These are phyloP conservation scores for Phytopythium boreale DNA, from an alignment of 352 stramenopile genomes.

Conservation along the genomic window DNA sequence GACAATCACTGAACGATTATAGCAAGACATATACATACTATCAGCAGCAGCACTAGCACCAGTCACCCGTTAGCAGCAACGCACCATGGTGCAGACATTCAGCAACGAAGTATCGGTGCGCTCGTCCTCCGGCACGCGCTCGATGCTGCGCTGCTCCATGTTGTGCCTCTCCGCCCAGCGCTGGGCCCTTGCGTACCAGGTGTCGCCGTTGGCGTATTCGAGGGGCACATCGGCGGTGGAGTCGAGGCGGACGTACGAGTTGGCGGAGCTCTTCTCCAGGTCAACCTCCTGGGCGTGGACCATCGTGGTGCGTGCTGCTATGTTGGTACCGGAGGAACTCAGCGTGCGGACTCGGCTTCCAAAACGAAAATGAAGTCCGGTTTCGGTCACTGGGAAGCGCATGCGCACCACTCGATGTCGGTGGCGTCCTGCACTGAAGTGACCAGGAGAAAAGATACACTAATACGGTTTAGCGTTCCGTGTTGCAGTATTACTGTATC, in stretches of 20 bases:
- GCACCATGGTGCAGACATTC: slow-evolving; percentile 35
- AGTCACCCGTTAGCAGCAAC: not conserved
- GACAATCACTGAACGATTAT: slow-evolving; percentile 19
- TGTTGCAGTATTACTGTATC: no score
- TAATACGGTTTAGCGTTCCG: no score
- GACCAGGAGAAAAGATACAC: no score
- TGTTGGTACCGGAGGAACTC: not conserved
- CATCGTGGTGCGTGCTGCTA: not conserved
- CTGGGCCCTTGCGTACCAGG: slow-evolving; percentile 21
- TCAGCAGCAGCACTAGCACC: not conserved
- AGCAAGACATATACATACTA: not conserved
- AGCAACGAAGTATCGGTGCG: slow-evolving; percentile 34
- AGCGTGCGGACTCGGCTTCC: not conserved
- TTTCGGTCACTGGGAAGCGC: not conserved
- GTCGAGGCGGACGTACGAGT: slow-evolving; percentile 4
- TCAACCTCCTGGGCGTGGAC: not conserved
- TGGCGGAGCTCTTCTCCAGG: slow-evolving; percentile 2
- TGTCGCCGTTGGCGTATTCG: slow-evolving; percentile 11
- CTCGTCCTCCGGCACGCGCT: slow-evolving; percentile 42
- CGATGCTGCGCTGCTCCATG: slow-evolving; percentile 44
- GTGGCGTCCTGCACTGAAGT: no score
- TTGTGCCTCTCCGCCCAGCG: slow-evolving; percentile 29
- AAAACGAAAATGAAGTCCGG: not conserved
- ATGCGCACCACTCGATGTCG: no score
- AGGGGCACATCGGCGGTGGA: not conserved